phyloP scores from a whole-genome alignment of 345 rosid genomes.

The Luvunga scandens region DNA sequence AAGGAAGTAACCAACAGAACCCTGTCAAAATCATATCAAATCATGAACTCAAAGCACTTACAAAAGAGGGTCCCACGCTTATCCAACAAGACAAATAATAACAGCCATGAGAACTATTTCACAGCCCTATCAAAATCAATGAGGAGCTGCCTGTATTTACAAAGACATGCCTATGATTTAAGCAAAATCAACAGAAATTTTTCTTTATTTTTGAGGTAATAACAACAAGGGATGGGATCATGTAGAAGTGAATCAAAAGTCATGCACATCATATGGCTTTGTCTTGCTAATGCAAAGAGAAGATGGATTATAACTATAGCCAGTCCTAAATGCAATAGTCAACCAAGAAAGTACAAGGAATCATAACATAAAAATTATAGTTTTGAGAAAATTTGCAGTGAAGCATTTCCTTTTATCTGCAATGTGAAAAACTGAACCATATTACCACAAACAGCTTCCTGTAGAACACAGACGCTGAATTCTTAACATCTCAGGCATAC shows the following conservation, averaged over 20 bases:
- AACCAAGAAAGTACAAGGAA: background rate
- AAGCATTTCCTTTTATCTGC: background rate
- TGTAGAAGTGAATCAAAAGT: background rate
- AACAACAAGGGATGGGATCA: background rate
- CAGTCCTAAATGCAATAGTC: background rate
- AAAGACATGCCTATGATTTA: background rate
- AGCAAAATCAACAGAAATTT: background rate
- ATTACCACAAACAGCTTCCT: background rate
- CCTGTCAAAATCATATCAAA: constrained; percentile 39
- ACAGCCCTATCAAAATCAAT: background rate
- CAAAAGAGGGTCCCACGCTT: background rate
- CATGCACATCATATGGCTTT: background rate
- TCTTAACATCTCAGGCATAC: background rate
- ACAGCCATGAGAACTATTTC: background rate
- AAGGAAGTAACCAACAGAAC: constrained; percentile 85
- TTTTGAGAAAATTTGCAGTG: background rate
- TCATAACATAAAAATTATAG: background rate
- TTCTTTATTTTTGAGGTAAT: background rate
- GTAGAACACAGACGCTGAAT: background rate
- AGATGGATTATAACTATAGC: background rate
- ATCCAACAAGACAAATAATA: background rate
- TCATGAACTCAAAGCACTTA: background rate
- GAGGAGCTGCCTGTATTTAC: background rate
- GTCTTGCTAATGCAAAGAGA: background rate
- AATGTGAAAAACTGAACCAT: background rate